phyloP scores from a whole-genome alignment of 129 eudicot species.

The Heracleum sosnowskyi region DNA sequence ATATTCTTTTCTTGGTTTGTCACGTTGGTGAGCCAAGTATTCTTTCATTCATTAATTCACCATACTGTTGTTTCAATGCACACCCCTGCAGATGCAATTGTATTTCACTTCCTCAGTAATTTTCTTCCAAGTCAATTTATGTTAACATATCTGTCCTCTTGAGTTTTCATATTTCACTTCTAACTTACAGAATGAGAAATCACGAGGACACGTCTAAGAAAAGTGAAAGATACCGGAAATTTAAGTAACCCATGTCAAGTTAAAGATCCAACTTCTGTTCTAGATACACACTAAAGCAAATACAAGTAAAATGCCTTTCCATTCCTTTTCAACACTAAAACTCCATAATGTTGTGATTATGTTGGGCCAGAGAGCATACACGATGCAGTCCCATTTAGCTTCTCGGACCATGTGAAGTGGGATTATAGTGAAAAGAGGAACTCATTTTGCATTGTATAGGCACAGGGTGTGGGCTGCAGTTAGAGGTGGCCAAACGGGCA shows the following conservation, averaged over 20 bases:
- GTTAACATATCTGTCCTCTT: background rate
- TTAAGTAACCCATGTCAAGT: background rate
- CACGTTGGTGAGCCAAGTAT: background rate
- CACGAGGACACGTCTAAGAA: background rate
- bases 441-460: no score
- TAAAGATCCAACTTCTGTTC: background rate
- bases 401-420: no score
- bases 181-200: background rate
- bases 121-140: background rate
- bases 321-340: background rate
- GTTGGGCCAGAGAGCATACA: no score
- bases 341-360: background rate
- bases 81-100: background rate
- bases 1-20: background rate
- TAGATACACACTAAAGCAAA: background rate
- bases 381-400: no score
- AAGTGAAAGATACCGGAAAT: background rate
- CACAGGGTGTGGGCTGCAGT: no score
- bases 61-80: background rate
- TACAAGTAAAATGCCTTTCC: no score
- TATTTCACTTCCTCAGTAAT: background rate
- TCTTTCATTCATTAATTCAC: background rate
- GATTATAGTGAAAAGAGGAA: no score
- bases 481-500: no score
- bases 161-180: background rate